These are phyloP conservation scores for Leptographium galeiforme DNA, from an alignment of 2,329 filamentous ascomycete species.

Conservation along the genomic window DNA sequence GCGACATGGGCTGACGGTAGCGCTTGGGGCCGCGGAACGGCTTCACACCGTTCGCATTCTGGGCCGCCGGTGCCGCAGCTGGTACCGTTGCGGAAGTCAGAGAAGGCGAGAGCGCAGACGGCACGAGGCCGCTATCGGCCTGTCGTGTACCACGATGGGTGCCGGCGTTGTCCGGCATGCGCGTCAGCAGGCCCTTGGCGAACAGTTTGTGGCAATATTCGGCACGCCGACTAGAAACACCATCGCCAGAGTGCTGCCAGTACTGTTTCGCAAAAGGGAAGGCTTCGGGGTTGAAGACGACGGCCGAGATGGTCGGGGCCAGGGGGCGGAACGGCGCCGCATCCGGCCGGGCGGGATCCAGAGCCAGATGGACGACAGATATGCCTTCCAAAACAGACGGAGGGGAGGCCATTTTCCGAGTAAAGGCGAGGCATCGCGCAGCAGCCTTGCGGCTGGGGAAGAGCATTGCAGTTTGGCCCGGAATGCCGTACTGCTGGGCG, in stretches of 20 bases:
- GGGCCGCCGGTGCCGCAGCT: constrained; percentile 14
- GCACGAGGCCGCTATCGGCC: background rate
- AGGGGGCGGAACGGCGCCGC: constrained; percentile 40
- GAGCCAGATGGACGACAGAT: constrained; percentile 46
- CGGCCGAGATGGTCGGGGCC: constrained; percentile 49
- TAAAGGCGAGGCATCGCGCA: constrained; percentile 61
- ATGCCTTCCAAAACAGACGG: constrained; percentile 34
- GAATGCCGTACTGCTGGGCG: constrained; percentile 45
- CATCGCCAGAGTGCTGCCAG: constrained; percentile 94
- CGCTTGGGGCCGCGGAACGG: constrained; percentile 59
- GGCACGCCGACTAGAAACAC: constrained; percentile 77
- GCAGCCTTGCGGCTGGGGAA: constrained; percentile 64
- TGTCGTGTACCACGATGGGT: background rate
- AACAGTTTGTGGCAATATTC: constrained; percentile 77
- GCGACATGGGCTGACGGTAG: constrained; percentile 51
- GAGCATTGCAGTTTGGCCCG: constrained; percentile 60
- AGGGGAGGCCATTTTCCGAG: constrained; percentile 41
- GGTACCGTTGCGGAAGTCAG: constrained; percentile 1
- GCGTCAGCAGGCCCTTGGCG: constrained; percentile 47
- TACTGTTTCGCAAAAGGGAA: constrained; percentile 77
- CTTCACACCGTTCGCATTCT: constrained; percentile 17
- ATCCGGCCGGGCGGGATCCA: constrained; percentile 40
- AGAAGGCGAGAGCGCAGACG: background rate
- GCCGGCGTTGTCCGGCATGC: constrained; percentile 10
- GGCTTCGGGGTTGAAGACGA: constrained; percentile 55